Conservation (phyloP, 164 flowering plant genomes). For the Vitis rotundifolia region DNA sequence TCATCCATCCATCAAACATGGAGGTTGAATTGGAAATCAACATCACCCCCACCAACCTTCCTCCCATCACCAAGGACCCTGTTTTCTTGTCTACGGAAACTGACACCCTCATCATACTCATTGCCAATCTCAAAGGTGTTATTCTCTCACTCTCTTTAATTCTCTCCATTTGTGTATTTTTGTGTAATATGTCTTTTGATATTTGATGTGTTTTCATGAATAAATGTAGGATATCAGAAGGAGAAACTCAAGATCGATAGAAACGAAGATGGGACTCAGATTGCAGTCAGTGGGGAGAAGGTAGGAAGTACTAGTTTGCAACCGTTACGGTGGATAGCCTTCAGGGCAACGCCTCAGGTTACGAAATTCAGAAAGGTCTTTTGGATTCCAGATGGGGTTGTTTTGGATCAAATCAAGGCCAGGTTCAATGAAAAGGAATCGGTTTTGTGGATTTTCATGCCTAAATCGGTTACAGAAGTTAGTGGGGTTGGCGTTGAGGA, state of each 20-base stretch:
- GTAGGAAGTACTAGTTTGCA: slow-evolving; percentile 40
- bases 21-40: too few relatives aligned
- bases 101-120: slow-evolving; percentile 56
- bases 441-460: slow-evolving; percentile 50
- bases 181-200: neutral
- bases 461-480: slow-evolving; percentile 51
- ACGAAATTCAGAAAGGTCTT: slow-evolving; percentile 53
- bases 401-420: slow-evolving; percentile 56
- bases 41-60: too few relatives aligned
- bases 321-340: slow-evolving; percentile 36
- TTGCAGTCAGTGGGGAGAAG: slow-evolving; percentile 52
- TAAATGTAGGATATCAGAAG: slow-evolving; percentile 46
- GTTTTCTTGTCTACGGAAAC: slow-evolving; percentile 48
- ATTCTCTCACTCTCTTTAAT: neutral
- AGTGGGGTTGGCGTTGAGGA: slow-evolving; percentile 48
- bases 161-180: neutral
- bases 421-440: slow-evolving; percentile 49
- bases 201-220: neutral
- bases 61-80: too few relatives aligned
- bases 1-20: too few relatives aligned
- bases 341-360: slow-evolving; percentile 41
- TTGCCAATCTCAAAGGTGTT: slow-evolving; percentile 60
- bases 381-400: slow-evolving; percentile 58
- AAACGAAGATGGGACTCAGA: slow-evolving; percentile 51
- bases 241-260: slow-evolving; percentile 52